Evolutionary conservation across 345 rosid species (phyloP).

Genomic region (Lepidium didymum): DNA sequence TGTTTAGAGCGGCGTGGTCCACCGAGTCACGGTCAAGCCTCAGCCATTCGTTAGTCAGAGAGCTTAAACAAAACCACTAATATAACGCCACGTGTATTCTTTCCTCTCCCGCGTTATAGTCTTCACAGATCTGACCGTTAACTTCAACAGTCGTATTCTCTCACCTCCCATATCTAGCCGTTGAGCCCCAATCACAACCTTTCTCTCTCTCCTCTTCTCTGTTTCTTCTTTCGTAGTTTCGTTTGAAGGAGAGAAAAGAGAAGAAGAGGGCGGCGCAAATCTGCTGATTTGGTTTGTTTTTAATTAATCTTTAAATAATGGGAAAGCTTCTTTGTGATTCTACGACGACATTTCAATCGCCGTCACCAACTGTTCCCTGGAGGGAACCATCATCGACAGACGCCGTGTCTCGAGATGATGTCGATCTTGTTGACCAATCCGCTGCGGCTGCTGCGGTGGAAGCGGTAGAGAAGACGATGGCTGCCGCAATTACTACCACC

Average conservation of each 20-base stretch:
- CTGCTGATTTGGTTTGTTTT: background rate
- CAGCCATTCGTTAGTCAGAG: constrained; percentile 22
- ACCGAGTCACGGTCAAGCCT: constrained; percentile 15
- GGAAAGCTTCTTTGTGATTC: constrained; percentile 84
- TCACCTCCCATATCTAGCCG: constrained; percentile 29
- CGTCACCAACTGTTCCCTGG: constrained; percentile 58
- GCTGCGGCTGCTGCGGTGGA: constrained; percentile 44
- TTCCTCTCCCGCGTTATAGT: constrained; percentile 28
- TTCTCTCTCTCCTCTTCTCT: background rate
- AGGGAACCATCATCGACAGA: constrained; percentile 40
- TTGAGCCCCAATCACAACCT: background rate
- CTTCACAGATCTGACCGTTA: constrained; percentile 30
- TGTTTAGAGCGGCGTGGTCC: constrained; percentile 27
- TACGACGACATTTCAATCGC: constrained; percentile 56
- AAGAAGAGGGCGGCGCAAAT: background rate
- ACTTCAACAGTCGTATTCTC: constrained; percentile 13
- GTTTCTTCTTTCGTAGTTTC: constrained; percentile 1
- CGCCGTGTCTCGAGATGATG: constrained; percentile 36
- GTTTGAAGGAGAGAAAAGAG: background rate
- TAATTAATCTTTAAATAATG: constrained; percentile 35
- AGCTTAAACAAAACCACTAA: background rate
- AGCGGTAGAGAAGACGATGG: constrained; percentile 36
- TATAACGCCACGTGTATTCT: background rate
- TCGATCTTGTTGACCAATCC: constrained; percentile 48
- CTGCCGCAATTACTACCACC: constrained; percentile 6